A percentile compares a stretch with the other conserved stretches of the same genome.
These are phyloP conservation scores for Escovopsis sp. DNA, from an alignment of 2,329 filamentous ascomycete genomes.

Conservation along the genomic window DNA sequence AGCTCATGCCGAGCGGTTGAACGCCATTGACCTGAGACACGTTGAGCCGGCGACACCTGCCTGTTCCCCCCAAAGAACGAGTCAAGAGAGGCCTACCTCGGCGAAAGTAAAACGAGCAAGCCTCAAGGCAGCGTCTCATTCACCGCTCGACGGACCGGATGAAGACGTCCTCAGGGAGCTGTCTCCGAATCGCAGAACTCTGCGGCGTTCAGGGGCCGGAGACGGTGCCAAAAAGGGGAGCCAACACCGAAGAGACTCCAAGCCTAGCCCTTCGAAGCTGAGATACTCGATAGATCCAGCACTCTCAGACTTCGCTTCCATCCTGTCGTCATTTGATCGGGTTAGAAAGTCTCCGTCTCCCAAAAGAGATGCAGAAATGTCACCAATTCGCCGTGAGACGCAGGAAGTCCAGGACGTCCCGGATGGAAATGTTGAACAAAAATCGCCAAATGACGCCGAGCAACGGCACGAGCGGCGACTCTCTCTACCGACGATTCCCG, in stretches of 20 bases:
- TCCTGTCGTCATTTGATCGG: conserved; percentile 14
- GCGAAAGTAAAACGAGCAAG: neutral
- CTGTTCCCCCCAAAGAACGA: neutral
- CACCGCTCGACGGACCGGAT: neutral
- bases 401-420: neutral
- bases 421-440: neutral
- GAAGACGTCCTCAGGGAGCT: neutral
- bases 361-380: conserved; percentile 4
- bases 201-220: neutral
- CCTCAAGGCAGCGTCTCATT: neutral
- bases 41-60: neutral
- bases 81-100: neutral
- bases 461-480: neutral
- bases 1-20: too few species aligned
- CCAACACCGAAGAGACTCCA: conserved; percentile 4
- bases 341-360: conserved; percentile 11
- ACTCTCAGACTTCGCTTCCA: conserved; percentile 14
- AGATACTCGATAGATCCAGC: conserved; percentile 10
- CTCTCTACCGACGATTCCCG: conserved; percentile 1
- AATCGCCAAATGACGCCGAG: neutral
- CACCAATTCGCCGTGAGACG: neutral
- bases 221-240: neutral
- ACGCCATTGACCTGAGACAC: too few species aligned
- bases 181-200: neutral
- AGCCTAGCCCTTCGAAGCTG: conserved; percentile 5